Conservation (phyloP, 106 monocot genomes). For the Phalaenopsis aphrodite region DNA sequence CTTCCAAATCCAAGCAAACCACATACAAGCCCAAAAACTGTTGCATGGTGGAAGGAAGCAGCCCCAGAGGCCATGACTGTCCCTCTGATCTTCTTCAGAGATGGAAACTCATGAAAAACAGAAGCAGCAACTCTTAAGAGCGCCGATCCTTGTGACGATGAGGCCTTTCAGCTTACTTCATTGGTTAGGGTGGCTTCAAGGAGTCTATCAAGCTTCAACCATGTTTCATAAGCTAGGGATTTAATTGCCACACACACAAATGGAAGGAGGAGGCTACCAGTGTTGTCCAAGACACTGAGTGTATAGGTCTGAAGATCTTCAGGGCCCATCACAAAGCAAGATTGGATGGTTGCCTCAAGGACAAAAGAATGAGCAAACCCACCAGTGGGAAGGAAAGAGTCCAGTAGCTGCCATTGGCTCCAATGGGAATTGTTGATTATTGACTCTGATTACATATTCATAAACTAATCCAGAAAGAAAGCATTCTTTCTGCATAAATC, state of each 20-base stretch:
- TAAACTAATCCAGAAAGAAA: no score
- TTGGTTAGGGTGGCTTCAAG: constrained; percentile 84
- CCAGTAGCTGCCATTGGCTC: constrained; percentile 90
- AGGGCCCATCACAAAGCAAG: constrained; percentile 34
- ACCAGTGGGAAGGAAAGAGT: constrained; percentile 86
- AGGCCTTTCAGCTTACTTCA: constrained; percentile 81
- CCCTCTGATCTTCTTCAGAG: constrained; percentile 48
- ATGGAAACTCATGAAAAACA: constrained; percentile 49
- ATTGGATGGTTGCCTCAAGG: constrained; percentile 75
- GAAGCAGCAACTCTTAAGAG: constrained; percentile 79
- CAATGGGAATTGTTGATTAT: constrained; percentile 16
- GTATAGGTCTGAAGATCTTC: constrained; percentile 47
- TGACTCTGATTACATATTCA: not conserved
- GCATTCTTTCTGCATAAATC: no score
- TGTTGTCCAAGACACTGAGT: constrained; percentile 75
- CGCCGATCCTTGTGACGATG: constrained; percentile 76
- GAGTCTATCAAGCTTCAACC: constrained; percentile 51
- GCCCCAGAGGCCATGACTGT: constrained; percentile 21
- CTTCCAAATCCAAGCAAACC: constrained; percentile 67
- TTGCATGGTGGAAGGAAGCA: constrained; percentile 71
- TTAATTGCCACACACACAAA: constrained; percentile 55
- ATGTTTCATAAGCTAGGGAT: constrained; percentile 37
- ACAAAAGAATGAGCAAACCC: constrained; percentile 95
- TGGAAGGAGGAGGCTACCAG: constrained; percentile 77
- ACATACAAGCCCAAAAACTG: constrained; percentile 75